Evolutionary conservation across 139 green algal species (phyloP), one percentile per base, ranked within the genome.

Genomic region (Chlamydomonas sphaeroides): DNA sequence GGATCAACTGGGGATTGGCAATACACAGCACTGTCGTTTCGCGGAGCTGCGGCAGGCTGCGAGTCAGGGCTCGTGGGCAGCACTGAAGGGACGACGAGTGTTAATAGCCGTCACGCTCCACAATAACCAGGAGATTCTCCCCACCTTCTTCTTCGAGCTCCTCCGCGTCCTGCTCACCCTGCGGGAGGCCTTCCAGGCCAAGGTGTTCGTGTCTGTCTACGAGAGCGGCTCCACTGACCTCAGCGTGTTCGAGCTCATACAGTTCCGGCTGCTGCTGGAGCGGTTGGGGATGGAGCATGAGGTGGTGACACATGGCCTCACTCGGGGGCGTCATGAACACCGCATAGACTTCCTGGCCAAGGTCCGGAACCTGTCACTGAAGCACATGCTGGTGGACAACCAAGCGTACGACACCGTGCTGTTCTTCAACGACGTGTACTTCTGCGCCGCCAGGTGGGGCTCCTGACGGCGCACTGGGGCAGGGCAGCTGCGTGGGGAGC

Each of bases 351-450:
- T 91, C 65, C 66, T 92, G 51, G 78, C 86, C 1, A 35, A 53
- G 42, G 63, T 86, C 25, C 65, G 88, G 3, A 92, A 92, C 66
- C 25, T 26, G 21, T 83, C 61, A 5, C 8, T 88, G 42, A 57
- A 88, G 62, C 83, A 80, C 7, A 36, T 88, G 57, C 57, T 65
- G 26, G 26, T 36, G 26, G 26, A 7, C 33, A 30, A 7, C 10
- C 20, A 17, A 2, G 21, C 17, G 21, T 42, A 30, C 10, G 85
- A 91, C 38, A 73, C 65, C 21, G 68, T 91, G 10, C 63, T 91
- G 30, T 92, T 92, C 49, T 61, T 91, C 21, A 92, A 92, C 73
- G 88, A 92, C 56, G 88, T 92, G 0, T 89, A 70, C 61, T 91
- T 91, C 63, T 92, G 88, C 65, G 78, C 79, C 25, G 17, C 14